A percentile compares a stretch with the other conserved stretches of the same genome.
Conservation (phyloP, 1,139 yeast genomes). For the Eremothecium gossypii region DNA sequence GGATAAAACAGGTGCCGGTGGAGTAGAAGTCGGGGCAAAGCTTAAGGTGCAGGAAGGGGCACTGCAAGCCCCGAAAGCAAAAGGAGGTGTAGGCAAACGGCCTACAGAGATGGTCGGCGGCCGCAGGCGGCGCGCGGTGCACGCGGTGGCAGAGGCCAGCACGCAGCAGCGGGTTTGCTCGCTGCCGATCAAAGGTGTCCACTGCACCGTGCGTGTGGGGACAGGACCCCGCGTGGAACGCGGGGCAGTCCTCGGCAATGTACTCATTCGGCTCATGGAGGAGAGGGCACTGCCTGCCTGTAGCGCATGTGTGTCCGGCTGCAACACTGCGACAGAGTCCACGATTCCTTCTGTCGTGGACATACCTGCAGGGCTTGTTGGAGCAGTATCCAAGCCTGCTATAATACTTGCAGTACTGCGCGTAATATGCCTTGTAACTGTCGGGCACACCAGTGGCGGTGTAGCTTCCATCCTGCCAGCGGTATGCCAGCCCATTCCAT, state of each 20-base stretch:
- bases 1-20: slow-evolving; percentile 5
- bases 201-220: too few species aligned
- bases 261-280: slow-evolving; percentile 29
- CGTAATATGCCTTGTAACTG: not conserved
- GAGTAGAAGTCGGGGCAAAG: slow-evolving; percentile 8
- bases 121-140: too few species aligned
- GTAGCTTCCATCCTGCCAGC: not conserved
- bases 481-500: not conserved
- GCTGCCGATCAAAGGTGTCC: too few species aligned
- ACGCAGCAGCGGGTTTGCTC: too few species aligned
- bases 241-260: slow-evolving; percentile 1
- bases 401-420: slow-evolving; percentile 8
- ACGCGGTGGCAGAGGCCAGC: too few species aligned
- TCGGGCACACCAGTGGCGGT: not conserved
- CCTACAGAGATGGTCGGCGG: slow-evolving; percentile 8
- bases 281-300: slow-evolving; percentile 31
- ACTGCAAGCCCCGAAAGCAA: slow-evolving; percentile 9
- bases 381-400: slow-evolving; percentile 8
- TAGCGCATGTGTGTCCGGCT: slow-evolving; percentile 28
- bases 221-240: not conserved
- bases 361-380: slow-evolving; percentile 31
- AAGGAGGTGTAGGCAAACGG: slow-evolving; percentile 9
- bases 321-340: slow-evolving; percentile 33
- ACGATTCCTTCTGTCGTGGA: slow-evolving; percentile 33
- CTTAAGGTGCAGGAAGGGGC: slow-evolving; percentile 9